phyloP scores from a whole-genome alignment of 805 yeast species.

The Nakazawaea holstii region DNA sequence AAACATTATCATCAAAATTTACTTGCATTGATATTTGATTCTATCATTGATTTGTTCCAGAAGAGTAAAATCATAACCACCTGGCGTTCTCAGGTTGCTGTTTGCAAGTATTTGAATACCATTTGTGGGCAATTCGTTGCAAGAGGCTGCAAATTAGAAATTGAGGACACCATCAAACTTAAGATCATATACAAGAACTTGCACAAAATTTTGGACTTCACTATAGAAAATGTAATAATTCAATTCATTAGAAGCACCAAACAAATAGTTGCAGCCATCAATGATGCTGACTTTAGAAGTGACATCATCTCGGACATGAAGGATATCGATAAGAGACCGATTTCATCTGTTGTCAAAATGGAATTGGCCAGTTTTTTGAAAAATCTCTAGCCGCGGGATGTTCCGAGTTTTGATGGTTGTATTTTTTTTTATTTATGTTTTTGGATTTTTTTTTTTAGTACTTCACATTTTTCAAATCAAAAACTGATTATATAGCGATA shows the following conservation, averaged over 20 bases:
- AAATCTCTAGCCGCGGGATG: background rate
- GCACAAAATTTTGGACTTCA: slow-evolving; percentile 11
- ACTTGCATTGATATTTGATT: slow-evolving; percentile 24
- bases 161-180: background rate
- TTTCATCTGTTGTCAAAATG: slow-evolving; percentile 41
- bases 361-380: slow-evolving; percentile 24
- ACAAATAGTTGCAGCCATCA: slow-evolving; percentile 6
- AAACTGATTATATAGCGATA: too few species aligned
- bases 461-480: too few species aligned
- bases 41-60: slow-evolving; percentile 23
- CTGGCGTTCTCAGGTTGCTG: slow-evolving; percentile 56
- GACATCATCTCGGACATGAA: slow-evolving; percentile 33
- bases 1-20: slow-evolving; percentile 15
- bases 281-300: slow-evolving; percentile 34
- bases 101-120: slow-evolving; percentile 33
- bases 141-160: background rate
- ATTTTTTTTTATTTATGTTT: background rate
- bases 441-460: background rate
- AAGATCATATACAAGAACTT: background rate
- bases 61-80: slow-evolving; percentile 30
- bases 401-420: background rate
- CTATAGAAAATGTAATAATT: slow-evolving; percentile 52
- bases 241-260: slow-evolving; percentile 30
- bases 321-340: slow-evolving; percentile 27
- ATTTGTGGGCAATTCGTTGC: slow-evolving; percentile 13